Conservation (phyloP, 305 asterid genomes). For the Euphrasia arctica region DNA sequence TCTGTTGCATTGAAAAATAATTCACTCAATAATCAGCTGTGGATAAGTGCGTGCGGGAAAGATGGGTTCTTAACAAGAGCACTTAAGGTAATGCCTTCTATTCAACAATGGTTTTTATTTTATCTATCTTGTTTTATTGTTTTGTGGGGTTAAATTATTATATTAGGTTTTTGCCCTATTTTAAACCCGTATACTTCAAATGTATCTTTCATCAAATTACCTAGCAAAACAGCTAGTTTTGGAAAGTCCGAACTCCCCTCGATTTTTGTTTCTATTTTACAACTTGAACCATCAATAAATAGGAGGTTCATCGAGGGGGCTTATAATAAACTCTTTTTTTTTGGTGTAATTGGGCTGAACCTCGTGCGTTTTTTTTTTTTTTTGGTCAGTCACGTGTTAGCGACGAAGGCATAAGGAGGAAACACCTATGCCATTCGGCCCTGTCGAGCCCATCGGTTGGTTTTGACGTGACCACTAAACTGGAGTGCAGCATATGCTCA, state of each 20-base stretch:
- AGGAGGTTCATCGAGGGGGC: too few relatives aligned
- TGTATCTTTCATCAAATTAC: too few relatives aligned
- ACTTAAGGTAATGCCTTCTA: constrained; percentile 54
- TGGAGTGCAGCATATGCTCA: constrained; percentile 64
- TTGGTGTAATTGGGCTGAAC: too few relatives aligned
- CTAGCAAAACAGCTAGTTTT: too few relatives aligned
- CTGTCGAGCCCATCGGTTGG: constrained; percentile 40
- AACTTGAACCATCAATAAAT: too few relatives aligned
- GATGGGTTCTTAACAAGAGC: constrained; percentile 57
- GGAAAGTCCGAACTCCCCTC: too few relatives aligned
- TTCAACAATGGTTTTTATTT: neutral
- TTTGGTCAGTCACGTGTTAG: constrained; percentile 45
- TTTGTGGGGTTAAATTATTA: neutral
- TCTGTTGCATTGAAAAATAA: constrained; percentile 24
- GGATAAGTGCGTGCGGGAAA: constrained; percentile 48
- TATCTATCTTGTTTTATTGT: constrained; percentile 9
- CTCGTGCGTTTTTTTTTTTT: too few relatives aligned
- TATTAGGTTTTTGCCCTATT: neutral
- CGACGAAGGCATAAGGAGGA: constrained; percentile 48
- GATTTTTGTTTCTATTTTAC: too few relatives aligned
- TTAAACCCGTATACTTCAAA: too few relatives aligned
- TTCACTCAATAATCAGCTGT: constrained; percentile 30
- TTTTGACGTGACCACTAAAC: constrained; percentile 33
- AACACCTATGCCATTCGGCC: constrained; percentile 43
- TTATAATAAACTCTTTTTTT: too few relatives aligned